Evolutionary conservation across 2,329 filamentous ascomycete species (phyloP), one percentile per base, ranked within the genome.

Genomic region (Phyllosticta citribraziliensis): DNA sequence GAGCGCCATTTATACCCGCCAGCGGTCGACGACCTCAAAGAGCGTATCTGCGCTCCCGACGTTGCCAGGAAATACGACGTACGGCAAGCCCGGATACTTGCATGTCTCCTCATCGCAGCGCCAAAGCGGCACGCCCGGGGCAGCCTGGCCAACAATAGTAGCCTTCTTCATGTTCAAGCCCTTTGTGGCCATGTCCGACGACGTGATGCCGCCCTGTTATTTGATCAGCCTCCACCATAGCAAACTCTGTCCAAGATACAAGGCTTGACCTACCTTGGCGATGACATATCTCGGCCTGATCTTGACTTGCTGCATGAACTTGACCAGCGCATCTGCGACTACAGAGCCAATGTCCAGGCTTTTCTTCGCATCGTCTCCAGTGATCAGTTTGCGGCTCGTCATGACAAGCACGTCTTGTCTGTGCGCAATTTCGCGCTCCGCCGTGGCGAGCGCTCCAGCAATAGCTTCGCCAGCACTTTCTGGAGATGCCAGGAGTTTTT

Each of bases 41-140:
- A 82, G 66, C 1, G 79, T 79, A 47, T 74, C 69, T 20, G 78
- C 75, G n/a, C 71, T 73, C 1, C 81, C 82, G 2, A 84, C 81
- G 68, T 84, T 84, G 0, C 82, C 82, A 0, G 81, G 82, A 58
- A 84, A 84, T 0, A 84, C 81, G 2, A 84, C 78, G 66, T 82
- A 84, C 0, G 81, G 80, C 11, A 84, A 69, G 1, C 79, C 79
- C 0, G 73, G 72, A 70, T 78, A 80, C 56, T 81, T 79, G 19
- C 75, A 78, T 1, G 77, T 77, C 0, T 72, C 69, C 67, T 85
- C 82, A 56, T 82, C 76, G 61, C 82, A 85, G 55, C 79, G 72
- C 83, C 83, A 86, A 0, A 85, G 72, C 0, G 83, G 82, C 9
- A 85, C 80, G 1, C 82, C 82, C 0, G 81, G 74, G 0, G 81